Base-by-base conservation (phyloP, 2,329 filamentous ascomycete genomes). In the Pleoardoris graminearum region DNA sequence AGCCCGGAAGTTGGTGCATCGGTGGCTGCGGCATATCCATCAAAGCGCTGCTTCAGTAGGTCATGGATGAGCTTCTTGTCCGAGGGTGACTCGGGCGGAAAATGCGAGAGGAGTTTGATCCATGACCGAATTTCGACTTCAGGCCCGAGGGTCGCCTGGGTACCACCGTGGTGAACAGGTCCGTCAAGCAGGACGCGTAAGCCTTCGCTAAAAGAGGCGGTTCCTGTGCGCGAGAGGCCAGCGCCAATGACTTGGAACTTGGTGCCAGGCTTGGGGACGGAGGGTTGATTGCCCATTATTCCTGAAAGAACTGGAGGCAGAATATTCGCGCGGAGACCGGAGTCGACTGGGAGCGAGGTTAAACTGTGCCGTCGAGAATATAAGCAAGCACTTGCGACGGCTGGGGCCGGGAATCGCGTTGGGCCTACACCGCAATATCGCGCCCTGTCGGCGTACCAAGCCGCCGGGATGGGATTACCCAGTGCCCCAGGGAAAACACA, bases 111-210 rank as follows among this genome's bases (percentile, higher is more conserved):
- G 41, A 57, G 16, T 46, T 43, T 38, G 12, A 53, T 59, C 38
- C 59, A 62, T 25, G 47, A 45, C 17, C 32, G 42, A 10, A 57
- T 49, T n/a, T 51, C 42, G 12, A 23, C 1, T 39, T 36, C 14
- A 11, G 32, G 19, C 58, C 19, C 48, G 23, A 12, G 60, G 56
- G 65, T 63, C 10, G 51, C 61, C 53, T 77, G 74, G 0, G 73
- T 80, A 21, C 80, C 80, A 44, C 78, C 77, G 55, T 82, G 80
- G 60, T 79, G 76, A 37, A 78, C 74, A 3, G 80, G 80, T 0
- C 77, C 79, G 32, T 77, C 62, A 5, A 81, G 75, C 3, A 82
- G 71, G 50, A 75, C 77, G 53, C 71, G 73, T 7, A 82, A 66
- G 1, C 80, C 80, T 33, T 75, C 59, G 29, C 75, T 76, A 69